Conservation (phyloP, 192 early-diverging fungal species). For the Backusella westeae region DNA sequence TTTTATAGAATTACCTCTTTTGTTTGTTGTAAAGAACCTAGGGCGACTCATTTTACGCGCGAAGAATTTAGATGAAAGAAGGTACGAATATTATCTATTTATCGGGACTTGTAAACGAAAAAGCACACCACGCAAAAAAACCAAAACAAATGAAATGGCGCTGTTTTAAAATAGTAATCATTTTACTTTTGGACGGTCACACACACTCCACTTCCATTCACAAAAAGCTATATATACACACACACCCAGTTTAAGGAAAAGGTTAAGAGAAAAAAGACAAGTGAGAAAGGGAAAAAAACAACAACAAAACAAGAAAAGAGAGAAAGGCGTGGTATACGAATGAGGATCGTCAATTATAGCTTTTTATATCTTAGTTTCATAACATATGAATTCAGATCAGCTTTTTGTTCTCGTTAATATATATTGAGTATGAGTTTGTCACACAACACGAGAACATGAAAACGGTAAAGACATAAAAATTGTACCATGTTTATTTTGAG, state of each 20-base stretch:
- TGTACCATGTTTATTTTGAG: slow-evolving; percentile 4
- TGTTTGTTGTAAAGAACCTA: slow-evolving; percentile 75
- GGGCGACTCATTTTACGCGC: slow-evolving; percentile 35
- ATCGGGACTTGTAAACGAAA: slow-evolving; percentile 1
- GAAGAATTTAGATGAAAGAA: slow-evolving; percentile 1
- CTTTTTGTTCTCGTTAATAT: not conserved
- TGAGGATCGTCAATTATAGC: not conserved
- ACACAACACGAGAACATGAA: slow-evolving; percentile 5
- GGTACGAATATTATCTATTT: not conserved
- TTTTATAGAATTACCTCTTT: slow-evolving; percentile 57
- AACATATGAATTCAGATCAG: not conserved
- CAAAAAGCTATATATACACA: not conserved
- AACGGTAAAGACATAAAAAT: not conserved
- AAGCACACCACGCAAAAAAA: not conserved
- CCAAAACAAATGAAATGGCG: not conserved
- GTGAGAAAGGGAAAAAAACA: not conserved
- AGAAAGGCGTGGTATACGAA: not conserved
- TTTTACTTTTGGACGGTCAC: not conserved
- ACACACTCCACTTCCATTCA: not conserved
- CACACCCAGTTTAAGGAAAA: not conserved
- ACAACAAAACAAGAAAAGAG: not conserved
- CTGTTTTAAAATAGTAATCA: not conserved
- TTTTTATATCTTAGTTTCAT: not conserved
- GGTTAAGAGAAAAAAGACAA: not conserved
- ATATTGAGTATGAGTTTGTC: not conserved